Evolutionary conservation across 2,329 filamentous ascomycete species (phyloP), one percentile per base, ranked within the genome.

Genomic region (Ceratocystis cacaofunesta): DNA sequence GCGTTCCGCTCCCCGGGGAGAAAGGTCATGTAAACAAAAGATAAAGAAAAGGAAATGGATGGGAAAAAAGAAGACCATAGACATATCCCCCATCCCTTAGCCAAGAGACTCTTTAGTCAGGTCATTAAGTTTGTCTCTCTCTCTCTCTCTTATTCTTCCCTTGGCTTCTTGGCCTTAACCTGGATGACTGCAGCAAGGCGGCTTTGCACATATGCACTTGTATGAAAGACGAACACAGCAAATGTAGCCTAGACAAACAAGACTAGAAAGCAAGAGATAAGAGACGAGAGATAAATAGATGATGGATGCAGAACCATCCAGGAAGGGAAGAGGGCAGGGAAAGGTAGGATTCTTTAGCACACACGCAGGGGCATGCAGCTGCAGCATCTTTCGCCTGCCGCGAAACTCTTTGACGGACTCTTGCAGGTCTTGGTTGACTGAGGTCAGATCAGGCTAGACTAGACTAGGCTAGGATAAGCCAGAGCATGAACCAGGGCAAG

Each of bases 1-100:
- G 15, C 19, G 30, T 58, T 58, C 60, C 48, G 60, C 46, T 66
- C 44, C 60, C 46, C 44, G 58, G 46, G 64, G 60, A 57, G 64
- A 46, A 48, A 61, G 57, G 36, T 55, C 28, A 36, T 58, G 55
- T 58, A 62, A 46, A 62, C 5, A 44, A 12, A 25, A 19, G 36
- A 17, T 4, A 19, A 61, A 32, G 28, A 44, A 6, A 5, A 41
- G 1, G 19, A 41, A 52, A 30, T 25, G 44, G 28, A 46, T n/a
- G 8, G 5, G 30, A 58, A 57, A 15, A n/a, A 57, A 55, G 28
- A 46, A 43, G 6, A 10, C 48, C 48, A n/a, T 19, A 1, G 17
- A 36, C 28, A 32, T n/a, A 3, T n/a, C 2, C 8, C 1, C 52
- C 22, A 5, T 15, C 19, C 6, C 19, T 3, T 1, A 10, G 46